These are phyloP conservation scores for Eucalyptus leucophloia DNA, from an alignment of 345 rosid genomes.

Conservation along the genomic window DNA sequence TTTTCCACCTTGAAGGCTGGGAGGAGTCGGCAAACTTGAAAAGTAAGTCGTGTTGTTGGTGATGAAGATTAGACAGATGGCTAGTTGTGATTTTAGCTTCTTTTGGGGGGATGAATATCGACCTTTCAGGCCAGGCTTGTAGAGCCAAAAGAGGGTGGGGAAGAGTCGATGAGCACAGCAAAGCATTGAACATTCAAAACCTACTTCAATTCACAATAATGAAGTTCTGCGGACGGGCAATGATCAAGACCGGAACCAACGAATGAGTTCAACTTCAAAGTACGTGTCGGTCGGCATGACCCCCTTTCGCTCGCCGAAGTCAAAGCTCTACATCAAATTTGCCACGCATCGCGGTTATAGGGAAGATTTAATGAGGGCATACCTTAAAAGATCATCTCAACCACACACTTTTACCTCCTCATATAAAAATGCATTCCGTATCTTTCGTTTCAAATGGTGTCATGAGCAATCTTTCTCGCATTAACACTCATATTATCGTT, in stretches of 20 bases:
- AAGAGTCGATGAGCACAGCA: not conserved
- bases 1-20: not conserved
- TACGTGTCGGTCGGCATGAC: not conserved
- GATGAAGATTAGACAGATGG: not conserved
- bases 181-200: not conserved
- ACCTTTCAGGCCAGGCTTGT: not conserved
- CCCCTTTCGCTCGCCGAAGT: not conserved
- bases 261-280: not conserved
- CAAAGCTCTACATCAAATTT: not conserved
- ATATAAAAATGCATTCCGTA: not conserved
- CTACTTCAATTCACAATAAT: not conserved
- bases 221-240: not conserved
- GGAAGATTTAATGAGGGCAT: not conserved
- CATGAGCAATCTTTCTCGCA: not conserved
- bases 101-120: not conserved
- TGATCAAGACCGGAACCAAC: not conserved
- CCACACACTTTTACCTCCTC: not conserved
- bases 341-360: not conserved
- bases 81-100: not conserved
- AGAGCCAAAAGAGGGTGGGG: not conserved
- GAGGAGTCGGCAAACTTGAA: not conserved
- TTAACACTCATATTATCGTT: fast-evolving
- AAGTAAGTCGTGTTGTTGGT: not conserved
- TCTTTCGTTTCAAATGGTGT: not conserved
- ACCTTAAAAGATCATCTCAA: not conserved